Percentiles rank a stretch among this genome's conserved stretches.
These are phyloP conservation scores for Biscogniauxia mediterranea DNA, from an alignment of 2,329 filamentous ascomycete species.

Conservation along the genomic window DNA sequence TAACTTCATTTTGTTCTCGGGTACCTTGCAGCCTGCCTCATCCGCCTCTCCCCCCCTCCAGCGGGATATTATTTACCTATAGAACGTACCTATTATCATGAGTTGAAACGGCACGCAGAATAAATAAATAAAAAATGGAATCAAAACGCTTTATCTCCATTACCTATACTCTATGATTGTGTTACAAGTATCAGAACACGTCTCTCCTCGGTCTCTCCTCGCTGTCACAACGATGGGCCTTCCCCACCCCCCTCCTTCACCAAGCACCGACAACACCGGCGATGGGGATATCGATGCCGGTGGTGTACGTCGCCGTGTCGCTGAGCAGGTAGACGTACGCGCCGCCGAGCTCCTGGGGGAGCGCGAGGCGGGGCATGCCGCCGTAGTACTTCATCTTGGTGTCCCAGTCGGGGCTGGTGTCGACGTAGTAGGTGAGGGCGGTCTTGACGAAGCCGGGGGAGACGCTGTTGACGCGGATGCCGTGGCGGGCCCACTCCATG, in stretches of 20 bases:
- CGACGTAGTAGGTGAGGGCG: constrained; percentile 50
- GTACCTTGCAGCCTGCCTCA: too few species aligned
- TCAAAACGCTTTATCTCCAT: not conserved
- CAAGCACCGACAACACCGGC: constrained; percentile 34
- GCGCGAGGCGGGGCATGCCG: constrained; percentile 53
- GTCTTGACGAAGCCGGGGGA: constrained; percentile 44
- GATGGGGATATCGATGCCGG: constrained; percentile 49
- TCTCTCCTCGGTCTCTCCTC: not conserved
- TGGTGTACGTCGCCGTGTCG: constrained; percentile 51
- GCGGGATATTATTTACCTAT: too few species aligned
- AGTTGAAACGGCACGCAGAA: too few species aligned
- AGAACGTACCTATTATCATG: too few species aligned
- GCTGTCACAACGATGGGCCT: too few species aligned
- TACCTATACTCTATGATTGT: not conserved
- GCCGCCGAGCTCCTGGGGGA: constrained; percentile 52
- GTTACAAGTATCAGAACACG: not conserved
- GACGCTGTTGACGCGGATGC: constrained; percentile 46
- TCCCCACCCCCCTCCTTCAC: constrained; percentile 4
- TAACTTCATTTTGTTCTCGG: too few species aligned
- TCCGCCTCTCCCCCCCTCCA: too few species aligned
- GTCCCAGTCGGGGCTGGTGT: constrained; percentile 53
- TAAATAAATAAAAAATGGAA: not conserved
- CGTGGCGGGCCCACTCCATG: constrained; percentile 49
- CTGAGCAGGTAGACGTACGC: constrained; percentile 57
- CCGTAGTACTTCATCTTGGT: constrained; percentile 58